Percentiles rank a stretch among this genome's conserved stretches.
Evolutionary conservation across 2,329 filamentous ascomycete species (phyloP).

Genomic region (Fusarium sp.): DNA sequence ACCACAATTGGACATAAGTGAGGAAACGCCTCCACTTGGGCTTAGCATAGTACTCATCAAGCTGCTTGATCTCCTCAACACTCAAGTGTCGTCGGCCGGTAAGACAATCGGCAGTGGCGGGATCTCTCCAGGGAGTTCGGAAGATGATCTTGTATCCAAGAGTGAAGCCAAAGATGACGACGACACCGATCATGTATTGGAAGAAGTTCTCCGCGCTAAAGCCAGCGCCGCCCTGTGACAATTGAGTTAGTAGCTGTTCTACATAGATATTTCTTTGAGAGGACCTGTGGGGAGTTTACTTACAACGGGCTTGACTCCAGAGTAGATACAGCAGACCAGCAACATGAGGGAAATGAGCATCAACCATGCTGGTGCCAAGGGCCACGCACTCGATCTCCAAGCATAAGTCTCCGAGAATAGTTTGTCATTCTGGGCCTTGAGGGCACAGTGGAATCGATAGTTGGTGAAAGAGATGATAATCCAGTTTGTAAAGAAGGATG

Average conservation of each 20-base stretch:
- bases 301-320: conserved; percentile 20
- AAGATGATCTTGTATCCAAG: conserved; percentile 36
- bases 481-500: conserved; percentile 38
- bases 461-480: conserved; percentile 35
- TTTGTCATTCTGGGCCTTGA: conserved; percentile 27
- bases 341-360: conserved; percentile 21
- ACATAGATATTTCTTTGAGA: too few species aligned
- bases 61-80: conserved; percentile 32
- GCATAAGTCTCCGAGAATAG: conserved; percentile 33
- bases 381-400: conserved; percentile 28
- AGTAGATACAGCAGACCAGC: conserved; percentile 11
- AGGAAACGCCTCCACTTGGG: conserved; percentile 39
- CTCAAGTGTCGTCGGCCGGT: conserved; percentile 31
- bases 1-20: conserved; percentile 40
- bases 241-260: accelerated
- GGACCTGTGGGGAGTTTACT: background rate
- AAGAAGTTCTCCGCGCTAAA: background rate
- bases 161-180: conserved; percentile 39
- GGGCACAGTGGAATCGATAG: conserved; percentile 32
- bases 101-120: conserved; percentile 31
- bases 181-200: conserved; percentile 7
- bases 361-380: conserved; percentile 15
- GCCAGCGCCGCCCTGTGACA: background rate
- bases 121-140: conserved; percentile 36
- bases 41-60: conserved; percentile 32